A percentile compares a stretch with the other conserved stretches of the same genome.
Conservation (phyloP, 139 green algal genomes). For the Edaphochlamys debaryana region DNA sequence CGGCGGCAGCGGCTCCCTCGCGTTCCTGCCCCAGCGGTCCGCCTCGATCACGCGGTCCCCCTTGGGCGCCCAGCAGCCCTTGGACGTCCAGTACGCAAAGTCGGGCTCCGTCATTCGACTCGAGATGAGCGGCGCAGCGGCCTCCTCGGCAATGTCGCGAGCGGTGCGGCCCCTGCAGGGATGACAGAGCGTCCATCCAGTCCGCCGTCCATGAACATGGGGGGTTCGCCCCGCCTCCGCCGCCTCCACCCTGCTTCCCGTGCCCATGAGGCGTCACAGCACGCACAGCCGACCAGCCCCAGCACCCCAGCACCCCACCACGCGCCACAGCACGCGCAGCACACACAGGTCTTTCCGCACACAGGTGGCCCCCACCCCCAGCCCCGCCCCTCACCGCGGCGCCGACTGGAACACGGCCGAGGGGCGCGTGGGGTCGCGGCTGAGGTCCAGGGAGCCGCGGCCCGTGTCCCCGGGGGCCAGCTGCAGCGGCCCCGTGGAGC, state of each 20-base stretch:
- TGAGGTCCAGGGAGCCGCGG: constrained; percentile 1
- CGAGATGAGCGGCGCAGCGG: neutral
- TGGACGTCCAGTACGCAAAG: constrained; percentile 37
- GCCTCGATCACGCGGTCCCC: constrained; percentile 22
- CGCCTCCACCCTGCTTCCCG: too few species aligned
- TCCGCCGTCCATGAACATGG: too few species aligned
- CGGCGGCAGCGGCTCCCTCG: constrained; percentile 3
- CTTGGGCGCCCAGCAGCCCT: constrained; percentile 37
- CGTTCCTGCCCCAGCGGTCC: constrained; percentile 38
- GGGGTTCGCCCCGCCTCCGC: too few species aligned
- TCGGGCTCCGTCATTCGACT: constrained; percentile 25
- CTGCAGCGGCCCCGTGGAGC: constrained; percentile 11
- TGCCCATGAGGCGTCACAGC: too few species aligned
- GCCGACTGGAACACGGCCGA: constrained; percentile 42
- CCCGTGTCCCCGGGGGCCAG: constrained; percentile 18
- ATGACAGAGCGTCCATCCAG: too few species aligned
- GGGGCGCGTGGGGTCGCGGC: constrained; percentile 19
- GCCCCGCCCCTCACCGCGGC: constrained; percentile 10
- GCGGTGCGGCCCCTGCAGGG: constrained; percentile 15
- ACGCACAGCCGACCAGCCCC: neutral
- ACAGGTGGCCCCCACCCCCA: too few species aligned
- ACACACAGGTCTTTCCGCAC: too few species aligned
- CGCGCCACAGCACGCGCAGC: too few species aligned
- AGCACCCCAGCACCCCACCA: neutral
- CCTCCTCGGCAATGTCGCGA: constrained; percentile 6